phyloP scores from a whole-genome alignment of 169 alveolate species.

The Plasmodium berghei region DNA sequence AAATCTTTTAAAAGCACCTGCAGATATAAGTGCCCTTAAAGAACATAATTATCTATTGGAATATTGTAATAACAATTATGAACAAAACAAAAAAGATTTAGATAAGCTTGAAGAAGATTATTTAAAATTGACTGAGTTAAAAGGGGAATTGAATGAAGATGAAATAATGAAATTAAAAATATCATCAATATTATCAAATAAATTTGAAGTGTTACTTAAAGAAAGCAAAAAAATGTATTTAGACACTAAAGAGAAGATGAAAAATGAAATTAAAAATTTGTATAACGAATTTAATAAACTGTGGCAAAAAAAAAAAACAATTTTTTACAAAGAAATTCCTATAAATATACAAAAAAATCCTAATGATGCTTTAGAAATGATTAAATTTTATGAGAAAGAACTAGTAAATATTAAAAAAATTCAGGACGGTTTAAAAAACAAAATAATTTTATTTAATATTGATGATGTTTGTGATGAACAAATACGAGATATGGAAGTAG shows the following conservation, averaged over 20 bases:
- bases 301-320: slow-evolving; percentile 68
- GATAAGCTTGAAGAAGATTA: slow-evolving; percentile 69
- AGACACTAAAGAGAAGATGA: slow-evolving; percentile 75
- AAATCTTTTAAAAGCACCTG: slow-evolving; percentile 45
- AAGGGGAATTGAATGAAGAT: slow-evolving; percentile 77
- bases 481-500: slow-evolving; percentile 65
- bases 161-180: slow-evolving; percentile 74
- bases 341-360: slow-evolving; percentile 58
- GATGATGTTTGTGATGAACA: slow-evolving; percentile 77
- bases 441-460: slow-evolving; percentile 62
- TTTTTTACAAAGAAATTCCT: slow-evolving; percentile 76
- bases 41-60: slow-evolving; percentile 47
- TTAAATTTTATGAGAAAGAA: slow-evolving; percentile 63
- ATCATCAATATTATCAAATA: slow-evolving; percentile 47
- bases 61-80: slow-evolving; percentile 54
- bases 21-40: slow-evolving; percentile 38
- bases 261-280: slow-evolving; percentile 69
- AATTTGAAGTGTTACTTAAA: slow-evolving; percentile 45
- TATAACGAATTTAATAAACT: slow-evolving; percentile 74
- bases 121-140: slow-evolving; percentile 61
- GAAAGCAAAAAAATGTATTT: slow-evolving; percentile 72
- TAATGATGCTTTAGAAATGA: slow-evolving; percentile 34
- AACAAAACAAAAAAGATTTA: slow-evolving; percentile 42
- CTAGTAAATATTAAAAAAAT: slow-evolving; percentile 34
- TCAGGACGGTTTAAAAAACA: slow-evolving; percentile 44